phyloP scores from a whole-genome alignment of 352 stramenopile genomes.

The Globisporangium rhizosaccharum region DNA sequence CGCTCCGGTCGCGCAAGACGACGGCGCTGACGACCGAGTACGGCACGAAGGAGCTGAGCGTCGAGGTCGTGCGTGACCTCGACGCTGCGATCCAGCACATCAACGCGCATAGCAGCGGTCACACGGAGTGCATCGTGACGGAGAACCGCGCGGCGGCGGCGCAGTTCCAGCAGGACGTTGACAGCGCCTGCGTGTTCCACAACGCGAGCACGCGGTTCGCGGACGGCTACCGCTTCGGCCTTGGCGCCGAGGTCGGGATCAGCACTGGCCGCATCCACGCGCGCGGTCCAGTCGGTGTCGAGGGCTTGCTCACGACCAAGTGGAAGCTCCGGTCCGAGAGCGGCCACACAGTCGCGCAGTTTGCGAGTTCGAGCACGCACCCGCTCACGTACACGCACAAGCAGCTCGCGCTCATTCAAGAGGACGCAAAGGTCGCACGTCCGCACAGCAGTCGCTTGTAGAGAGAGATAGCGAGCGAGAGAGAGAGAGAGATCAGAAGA shows the following conservation, averaged over 20 bases:
- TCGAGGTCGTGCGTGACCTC: constrained; percentile 90
- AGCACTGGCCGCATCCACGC: constrained; percentile 96
- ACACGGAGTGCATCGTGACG: constrained; percentile 97
- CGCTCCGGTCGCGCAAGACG: constrained; percentile 63
- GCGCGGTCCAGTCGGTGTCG: constrained; percentile 93
- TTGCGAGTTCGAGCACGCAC: constrained; percentile 29
- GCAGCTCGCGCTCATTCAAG: constrained; percentile 64
- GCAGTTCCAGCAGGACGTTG: constrained; percentile 80
- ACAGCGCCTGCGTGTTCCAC: constrained; percentile 98
- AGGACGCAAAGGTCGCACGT: constrained; percentile 51
- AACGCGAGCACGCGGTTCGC: constrained; percentile 95
- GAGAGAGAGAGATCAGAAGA: constrained; percentile 2
- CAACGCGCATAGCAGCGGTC: constrained; percentile 93
- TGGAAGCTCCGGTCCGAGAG: constrained; percentile 91
- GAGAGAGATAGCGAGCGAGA: constrained; percentile 3
- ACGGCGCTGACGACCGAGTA: constrained; percentile 92
- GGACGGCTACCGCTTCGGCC: constrained; percentile 96
- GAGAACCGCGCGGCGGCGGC: constrained; percentile 78
- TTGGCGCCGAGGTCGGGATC: constrained; percentile 98
- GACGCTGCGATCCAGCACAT: constrained; percentile 94
- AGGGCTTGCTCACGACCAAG: constrained; percentile 97
- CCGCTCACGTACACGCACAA: constrained; percentile 76
- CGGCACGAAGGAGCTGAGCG: constrained; percentile 89
- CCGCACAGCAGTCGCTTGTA: constrained; percentile 72
- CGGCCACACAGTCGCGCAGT: constrained; percentile 80